Percentiles rank a stretch among this genome's conserved stretches.
phyloP scores from a whole-genome alignment of 2,329 filamentous ascomycete genomes.

The Fusarium sp. region DNA sequence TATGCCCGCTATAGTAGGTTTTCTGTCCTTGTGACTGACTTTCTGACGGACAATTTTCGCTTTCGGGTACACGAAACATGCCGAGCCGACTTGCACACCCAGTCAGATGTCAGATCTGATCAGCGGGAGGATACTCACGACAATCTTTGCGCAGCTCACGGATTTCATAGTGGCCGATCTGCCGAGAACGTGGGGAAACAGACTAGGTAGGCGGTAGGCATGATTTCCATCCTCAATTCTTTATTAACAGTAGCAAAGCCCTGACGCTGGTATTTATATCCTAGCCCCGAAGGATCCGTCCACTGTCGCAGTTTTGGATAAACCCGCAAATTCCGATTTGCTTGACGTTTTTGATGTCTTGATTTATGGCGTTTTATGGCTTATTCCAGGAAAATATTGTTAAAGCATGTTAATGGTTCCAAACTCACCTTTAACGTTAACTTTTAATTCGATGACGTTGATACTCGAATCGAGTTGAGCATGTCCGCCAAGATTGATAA shows the following conservation, averaged over 20 bases:
- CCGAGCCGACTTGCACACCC: constrained; percentile 28
- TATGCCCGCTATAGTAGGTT: neutral
- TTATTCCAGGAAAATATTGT: neutral
- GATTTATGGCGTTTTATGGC: neutral
- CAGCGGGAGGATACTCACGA: constrained; percentile 3
- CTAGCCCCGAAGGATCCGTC: constrained; percentile 32
- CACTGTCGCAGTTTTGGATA: constrained; percentile 7
- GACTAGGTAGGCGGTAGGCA: neutral
- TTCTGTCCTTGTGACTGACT: constrained; percentile 20
- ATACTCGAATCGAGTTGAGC: neutral
- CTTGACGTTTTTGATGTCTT: constrained; percentile 13
- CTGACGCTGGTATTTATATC: constrained; percentile 16
- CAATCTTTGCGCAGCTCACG: constrained; percentile 4
- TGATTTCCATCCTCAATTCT: neutral
- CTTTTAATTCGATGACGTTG: constrained; percentile 23
- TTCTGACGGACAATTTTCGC: constrained; percentile 33
- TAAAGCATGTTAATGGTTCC: neutral
- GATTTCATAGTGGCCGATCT: constrained; percentile 35
- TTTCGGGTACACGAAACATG: constrained; percentile 31
- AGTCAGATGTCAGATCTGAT: constrained; percentile 18
- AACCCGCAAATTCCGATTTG: constrained; percentile 31
- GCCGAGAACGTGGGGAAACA: constrained; percentile 35
- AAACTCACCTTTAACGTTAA: neutral
- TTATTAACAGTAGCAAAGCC: neutral
- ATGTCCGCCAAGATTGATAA: neutral